Evolutionary conservation across 73 alveolate genomes (phyloP), one percentile per base, ranked within the genome.

Genomic region (Stentor roeselii): DNA sequence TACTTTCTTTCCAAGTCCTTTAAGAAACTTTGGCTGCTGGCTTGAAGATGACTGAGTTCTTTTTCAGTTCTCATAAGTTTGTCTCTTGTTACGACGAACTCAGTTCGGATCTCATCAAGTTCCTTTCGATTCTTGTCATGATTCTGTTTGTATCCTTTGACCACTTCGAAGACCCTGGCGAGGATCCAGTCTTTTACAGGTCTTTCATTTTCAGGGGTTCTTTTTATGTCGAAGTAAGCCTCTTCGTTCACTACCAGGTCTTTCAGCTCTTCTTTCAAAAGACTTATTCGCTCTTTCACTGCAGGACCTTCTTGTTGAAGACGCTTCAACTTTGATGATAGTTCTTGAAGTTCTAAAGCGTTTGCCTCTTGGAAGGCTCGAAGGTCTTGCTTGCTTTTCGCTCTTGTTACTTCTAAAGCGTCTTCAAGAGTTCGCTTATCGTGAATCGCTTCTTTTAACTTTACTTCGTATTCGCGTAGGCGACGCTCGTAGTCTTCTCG

Each of bases 121-220:
- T 88, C 94, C 50, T 88, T 88, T 30, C 86, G 84, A 41, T 86
- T 50, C 36, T 76, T 76, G 39, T 88, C 94, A 32, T 89, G 83
- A 32, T 86, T 89, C 36, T 85, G 76, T 83, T 85, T 88, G 50
- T 84, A 86, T 27, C 86, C 89, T 38, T 86, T 75, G 11, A 88
- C 92, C 42, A 86, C 59, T 59, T 88, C 94, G 86, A 83, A 88
- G 42, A 88, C 94, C 42, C 82, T 75, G 58, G 85, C 91, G 3
- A 86, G 75, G 11, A 88, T 83, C 88, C 94, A 88, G 36, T 88
- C 94, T 59, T 76, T 60, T 38, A 86, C 75, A 3, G 89, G 88
- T 76, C 84, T 58, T 30, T 86, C 89, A 58, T 76, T 76, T 42
- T 88, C 94, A 60, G 91, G 91, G 60, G 60, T 27, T 76, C 39